Conservation (phyloP, 164 flowering plant genomes). For the Cinnamomum chago region DNA sequence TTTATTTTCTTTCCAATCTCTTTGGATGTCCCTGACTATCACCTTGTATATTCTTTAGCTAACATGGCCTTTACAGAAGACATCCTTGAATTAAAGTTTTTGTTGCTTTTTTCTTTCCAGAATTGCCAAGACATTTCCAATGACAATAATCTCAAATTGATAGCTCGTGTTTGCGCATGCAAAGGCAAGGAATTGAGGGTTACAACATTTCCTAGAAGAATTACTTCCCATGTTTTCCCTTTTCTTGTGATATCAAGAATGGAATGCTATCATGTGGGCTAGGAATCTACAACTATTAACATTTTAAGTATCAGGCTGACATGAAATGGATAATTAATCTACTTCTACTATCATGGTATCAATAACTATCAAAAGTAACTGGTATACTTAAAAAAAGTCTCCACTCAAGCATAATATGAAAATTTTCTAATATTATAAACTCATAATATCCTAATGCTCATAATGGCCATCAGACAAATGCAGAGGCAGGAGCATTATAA, state of each 20-base stretch:
- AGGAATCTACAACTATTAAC: not conserved
- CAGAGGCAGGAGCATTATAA: not conserved
- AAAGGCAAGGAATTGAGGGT: too few relatives aligned
- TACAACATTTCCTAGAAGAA: too few relatives aligned
- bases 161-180: too few relatives aligned
- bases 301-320: not conserved
- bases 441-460: not conserved
- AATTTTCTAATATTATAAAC: too few relatives aligned
- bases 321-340: not conserved
- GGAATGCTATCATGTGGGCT: not conserved
- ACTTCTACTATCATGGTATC: not conserved
- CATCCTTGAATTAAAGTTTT: too few relatives aligned
- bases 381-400: not conserved
- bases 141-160: too few relatives aligned
- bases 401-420: too few relatives aligned
- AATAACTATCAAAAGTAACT: not conserved
- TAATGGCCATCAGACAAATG: not conserved
- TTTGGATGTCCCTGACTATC: too few relatives aligned
- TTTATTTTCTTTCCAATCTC: too few relatives aligned
- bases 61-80: too few relatives aligned
- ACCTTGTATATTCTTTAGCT: too few relatives aligned
- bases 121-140: not conserved
- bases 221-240: not conserved
- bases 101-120: too few relatives aligned
- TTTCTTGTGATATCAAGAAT: not conserved